phyloP scores from a whole-genome alignment of 805 yeast genomes.

The Jamesozyma jinghongensis region DNA sequence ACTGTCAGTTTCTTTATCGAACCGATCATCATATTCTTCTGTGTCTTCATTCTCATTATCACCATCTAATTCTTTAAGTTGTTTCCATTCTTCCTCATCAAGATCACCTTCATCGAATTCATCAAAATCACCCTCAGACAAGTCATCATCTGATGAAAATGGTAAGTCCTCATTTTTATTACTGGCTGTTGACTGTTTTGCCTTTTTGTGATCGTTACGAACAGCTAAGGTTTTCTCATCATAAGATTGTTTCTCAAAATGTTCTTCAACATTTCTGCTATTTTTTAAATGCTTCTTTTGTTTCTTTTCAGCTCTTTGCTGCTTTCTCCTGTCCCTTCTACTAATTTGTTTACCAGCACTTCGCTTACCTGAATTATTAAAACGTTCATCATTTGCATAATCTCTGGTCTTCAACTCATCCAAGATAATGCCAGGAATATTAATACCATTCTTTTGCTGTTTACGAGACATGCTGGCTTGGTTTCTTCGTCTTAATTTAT shows the following conservation, averaged over 20 bases:
- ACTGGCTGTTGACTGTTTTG: background rate
- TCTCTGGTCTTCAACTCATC: slow-evolving; percentile 44
- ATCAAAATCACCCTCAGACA: slow-evolving; percentile 37
- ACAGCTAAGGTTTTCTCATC: background rate
- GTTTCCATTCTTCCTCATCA: slow-evolving; percentile 30
- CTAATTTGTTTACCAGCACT: slow-evolving; percentile 22
- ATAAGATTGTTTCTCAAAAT: background rate
- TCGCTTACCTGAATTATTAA: slow-evolving; percentile 26
- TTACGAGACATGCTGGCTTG: slow-evolving; percentile 4
- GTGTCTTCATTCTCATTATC: slow-evolving; percentile 9
- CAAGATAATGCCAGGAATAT: slow-evolving; percentile 45
- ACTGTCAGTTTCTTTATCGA: slow-evolving; percentile 5
- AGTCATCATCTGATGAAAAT: slow-evolving; percentile 36
- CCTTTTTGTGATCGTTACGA: background rate
- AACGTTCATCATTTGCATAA: slow-evolving; percentile 36
- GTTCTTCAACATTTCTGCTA: background rate
- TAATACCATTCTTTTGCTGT: slow-evolving; percentile 35
- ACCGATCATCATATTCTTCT: slow-evolving; percentile 7
- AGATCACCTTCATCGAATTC: slow-evolving; percentile 34
- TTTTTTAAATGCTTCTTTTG: slow-evolving; percentile 9
- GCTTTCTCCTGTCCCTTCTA: slow-evolving; percentile 38
- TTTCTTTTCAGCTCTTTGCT: slow-evolving; percentile 32
- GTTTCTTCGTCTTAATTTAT: background rate
- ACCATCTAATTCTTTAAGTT: slow-evolving; percentile 23
- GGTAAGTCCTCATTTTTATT: slow-evolving; percentile 27